Base-by-base conservation (phyloP, 805 yeast genomes). In the Cyberlindnera galapagoensis region DNA sequence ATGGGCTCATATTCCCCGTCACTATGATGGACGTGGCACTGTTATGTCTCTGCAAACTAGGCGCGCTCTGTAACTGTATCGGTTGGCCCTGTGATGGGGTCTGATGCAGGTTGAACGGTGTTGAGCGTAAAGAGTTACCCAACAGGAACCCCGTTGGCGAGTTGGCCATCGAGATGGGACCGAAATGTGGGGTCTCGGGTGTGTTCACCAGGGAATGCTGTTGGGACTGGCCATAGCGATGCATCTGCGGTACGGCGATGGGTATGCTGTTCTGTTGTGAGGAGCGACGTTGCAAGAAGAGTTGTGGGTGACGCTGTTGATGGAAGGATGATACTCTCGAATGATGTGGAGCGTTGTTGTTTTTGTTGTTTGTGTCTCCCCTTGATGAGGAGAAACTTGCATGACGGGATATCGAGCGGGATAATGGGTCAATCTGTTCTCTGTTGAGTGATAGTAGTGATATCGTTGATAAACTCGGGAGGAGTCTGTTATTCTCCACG, bases 181-280 rank as follows among this genome's bases (percentile, higher is more conserved):
- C 51, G 21, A 50, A 39, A 14, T 24, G 31, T 18, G 54, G 54
- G 1, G 54, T 48, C 0, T 38, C 42, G 8, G 52, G 53, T 19
- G 42, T 24, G 12, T 27, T 18, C 11, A 3, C 14, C n/a, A n/a
- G n/a, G n/a, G n/a, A n/a, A n/a, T n/a, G n/a, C n/a, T n/a, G n/a
- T n/a, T n/a, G n/a, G n/a, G n/a, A n/a, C n/a, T n/a, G n/a, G n/a
- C n/a, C n/a, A n/a, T n/a, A n/a, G n/a, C n/a, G n/a, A n/a, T n/a
- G n/a, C n/a, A n/a, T 24, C 24, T 4, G 31, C n/a, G 20, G 21
- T 20, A 32, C 31, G 2, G 38, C 43, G 17, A 37, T 41, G 16
- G 37, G 44, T 28, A 29, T 47, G 36, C 21, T 33, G 19, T 16
- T 33, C 27, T 35, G 42, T 24, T 35, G 40, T 10, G 29, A 34